Evolutionary conservation across 2,329 filamentous ascomycete genomes (phyloP).

Genomic region (Verticillium klebahnii): DNA sequence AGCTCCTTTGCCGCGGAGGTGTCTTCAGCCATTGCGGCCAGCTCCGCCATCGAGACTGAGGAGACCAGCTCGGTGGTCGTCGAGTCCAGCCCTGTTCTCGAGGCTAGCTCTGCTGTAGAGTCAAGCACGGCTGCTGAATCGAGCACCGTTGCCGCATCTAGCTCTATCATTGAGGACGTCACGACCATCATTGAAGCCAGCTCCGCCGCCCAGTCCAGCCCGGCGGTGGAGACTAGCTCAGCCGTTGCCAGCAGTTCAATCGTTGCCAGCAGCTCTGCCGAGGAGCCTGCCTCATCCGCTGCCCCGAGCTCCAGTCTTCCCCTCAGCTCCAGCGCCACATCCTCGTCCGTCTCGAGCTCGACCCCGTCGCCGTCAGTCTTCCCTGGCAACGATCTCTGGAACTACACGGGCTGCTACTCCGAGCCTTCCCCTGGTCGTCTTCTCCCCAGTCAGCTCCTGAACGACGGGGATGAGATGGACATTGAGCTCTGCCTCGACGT

Average conservation of each 20-base stretch:
- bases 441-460: slow-evolving; percentile 22
- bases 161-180: neutral
- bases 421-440: slow-evolving; percentile 28
- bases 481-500: slow-evolving; percentile 12
- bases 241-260: neutral
- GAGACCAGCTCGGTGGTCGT: neutral
- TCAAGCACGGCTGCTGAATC: neutral
- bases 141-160: neutral
- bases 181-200: neutral
- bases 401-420: slow-evolving; percentile 28
- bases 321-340: neutral
- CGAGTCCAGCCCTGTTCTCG: neutral
- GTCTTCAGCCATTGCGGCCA: neutral
- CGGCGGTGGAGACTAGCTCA: neutral
- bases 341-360: slow-evolving; percentile 5
- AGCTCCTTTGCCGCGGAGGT: neutral
- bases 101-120: neutral
- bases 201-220: neutral
- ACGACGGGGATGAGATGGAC: slow-evolving; percentile 16
- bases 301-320: neutral
- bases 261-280: neutral
- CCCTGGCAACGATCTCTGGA: slow-evolving; percentile 29
- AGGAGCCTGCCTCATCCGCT: neutral
- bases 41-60: neutral
- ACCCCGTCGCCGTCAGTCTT: slow-evolving; percentile 21